Evolutionary conservation across 352 stramenopile genomes (phyloP).

Genomic region (Elongisporangium prolatum): DNA sequence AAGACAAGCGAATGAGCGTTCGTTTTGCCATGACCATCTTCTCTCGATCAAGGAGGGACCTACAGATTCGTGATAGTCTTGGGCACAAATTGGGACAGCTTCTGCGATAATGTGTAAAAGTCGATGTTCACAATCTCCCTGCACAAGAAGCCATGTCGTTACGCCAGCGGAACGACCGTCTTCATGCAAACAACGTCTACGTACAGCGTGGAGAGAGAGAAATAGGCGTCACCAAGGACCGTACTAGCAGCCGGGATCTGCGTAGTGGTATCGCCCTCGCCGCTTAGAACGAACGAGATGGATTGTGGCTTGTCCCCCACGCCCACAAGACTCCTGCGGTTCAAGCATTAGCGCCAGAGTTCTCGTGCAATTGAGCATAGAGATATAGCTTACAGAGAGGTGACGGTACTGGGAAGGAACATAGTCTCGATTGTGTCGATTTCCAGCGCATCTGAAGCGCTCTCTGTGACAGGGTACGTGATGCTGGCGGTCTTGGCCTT

Average conservation of each 20-base stretch:
- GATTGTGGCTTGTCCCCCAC: slow-evolving; percentile 10
- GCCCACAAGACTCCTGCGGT: slow-evolving; percentile 16
- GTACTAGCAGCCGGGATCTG: neutral
- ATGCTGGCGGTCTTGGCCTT: slow-evolving; percentile 15
- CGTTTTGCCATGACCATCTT: no score
- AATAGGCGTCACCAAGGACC: neutral
- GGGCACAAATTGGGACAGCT: slow-evolving; percentile 25
- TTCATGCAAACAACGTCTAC: neutral
- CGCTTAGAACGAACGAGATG: slow-evolving; percentile 11
- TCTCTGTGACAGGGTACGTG: slow-evolving; percentile 9
- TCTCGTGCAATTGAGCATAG: no score
- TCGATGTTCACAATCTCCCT: slow-evolving; percentile 31
- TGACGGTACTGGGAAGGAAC: slow-evolving; percentile 14
- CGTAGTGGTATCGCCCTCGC: neutral
- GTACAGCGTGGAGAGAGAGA: slow-evolving; percentile 8
- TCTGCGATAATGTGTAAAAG: slow-evolving; percentile 16
- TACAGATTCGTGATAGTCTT: slow-evolving; percentile 25
- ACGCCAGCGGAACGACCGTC: neutral
- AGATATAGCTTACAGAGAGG: slow-evolving; percentile 17
- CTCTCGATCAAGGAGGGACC: no score
- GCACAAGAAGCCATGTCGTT: neutral
- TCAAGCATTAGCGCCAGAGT: neutral
- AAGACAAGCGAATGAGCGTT: neutral
- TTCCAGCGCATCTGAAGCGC: slow-evolving; percentile 11
- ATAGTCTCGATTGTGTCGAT: slow-evolving; percentile 25